Evolutionary conservation across 345 rosid genomes (phyloP).

Genomic region (Laguncularia racemosa): DNA sequence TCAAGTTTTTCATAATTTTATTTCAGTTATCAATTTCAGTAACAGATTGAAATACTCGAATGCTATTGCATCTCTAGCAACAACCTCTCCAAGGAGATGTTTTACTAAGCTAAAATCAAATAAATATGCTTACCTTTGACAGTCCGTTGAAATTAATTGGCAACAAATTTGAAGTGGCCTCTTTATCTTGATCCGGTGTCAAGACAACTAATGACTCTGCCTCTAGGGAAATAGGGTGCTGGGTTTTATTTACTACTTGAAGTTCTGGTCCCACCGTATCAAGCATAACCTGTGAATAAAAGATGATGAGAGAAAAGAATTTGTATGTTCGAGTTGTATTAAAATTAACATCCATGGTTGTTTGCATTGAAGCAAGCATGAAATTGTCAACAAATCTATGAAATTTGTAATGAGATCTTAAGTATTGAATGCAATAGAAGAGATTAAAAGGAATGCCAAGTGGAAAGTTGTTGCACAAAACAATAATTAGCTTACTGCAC

Average conservation of each 20-base stretch:
- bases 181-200: constrained; percentile 52
- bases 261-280: constrained; percentile 68
- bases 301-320: constrained; percentile 2
- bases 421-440: not conserved
- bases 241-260: constrained; percentile 44
- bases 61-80: too few relatives aligned
- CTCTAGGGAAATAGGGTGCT: constrained; percentile 45
- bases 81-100: too few relatives aligned
- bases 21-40: too few relatives aligned
- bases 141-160: constrained; percentile 58
- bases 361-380: too few relatives aligned
- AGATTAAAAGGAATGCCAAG: not conserved
- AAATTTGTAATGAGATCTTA: not conserved
- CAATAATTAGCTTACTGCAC: constrained; percentile 40
- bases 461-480: not conserved
- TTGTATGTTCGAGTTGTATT: not conserved
- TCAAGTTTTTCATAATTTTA: too few relatives aligned
- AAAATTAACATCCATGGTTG: too few relatives aligned
- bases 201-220: constrained; percentile 39
- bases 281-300: constrained; percentile 49
- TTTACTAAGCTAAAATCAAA: not conserved
- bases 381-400: not conserved
- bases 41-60: too few relatives aligned
- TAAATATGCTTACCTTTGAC: constrained; percentile 28
- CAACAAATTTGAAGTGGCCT: constrained; percentile 49